Evolutionary conservation across 495 filamentous ascomycete genomes (phyloP).

Genomic region (Daldinia caldariorum): DNA sequence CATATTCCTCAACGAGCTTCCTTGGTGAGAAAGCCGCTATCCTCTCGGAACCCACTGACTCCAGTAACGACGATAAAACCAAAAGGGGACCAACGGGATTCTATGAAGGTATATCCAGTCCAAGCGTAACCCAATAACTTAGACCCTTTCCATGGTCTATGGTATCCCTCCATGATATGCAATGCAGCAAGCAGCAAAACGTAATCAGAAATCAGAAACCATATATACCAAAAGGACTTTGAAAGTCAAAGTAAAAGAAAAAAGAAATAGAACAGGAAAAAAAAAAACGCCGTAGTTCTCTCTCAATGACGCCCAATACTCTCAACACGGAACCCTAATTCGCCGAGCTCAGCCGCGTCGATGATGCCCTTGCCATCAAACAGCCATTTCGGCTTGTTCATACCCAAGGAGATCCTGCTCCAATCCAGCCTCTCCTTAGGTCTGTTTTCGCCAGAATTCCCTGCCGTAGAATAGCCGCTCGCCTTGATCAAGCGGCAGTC

Average conservation of each 20-base stretch:
- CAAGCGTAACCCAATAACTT: not conserved
- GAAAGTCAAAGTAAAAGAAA: conserved; percentile 3
- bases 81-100: not conserved
- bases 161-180: conserved; percentile 10
- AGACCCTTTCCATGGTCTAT: conserved; percentile 1
- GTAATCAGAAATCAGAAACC: conserved; percentile 4
- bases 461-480: conserved; percentile 38
- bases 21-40: conserved; percentile 10
- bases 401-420: conserved; percentile 54
- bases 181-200: no score
- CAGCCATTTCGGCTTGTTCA: conserved; percentile 74
- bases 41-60: not conserved
- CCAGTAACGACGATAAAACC: not conserved
- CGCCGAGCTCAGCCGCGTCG: conserved; percentile 63
- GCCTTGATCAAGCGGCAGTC: conserved; percentile 50
- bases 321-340: conserved; percentile 66
- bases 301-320: conserved; percentile 55
- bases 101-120: conserved; percentile 30
- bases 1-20: not conserved
- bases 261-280: not conserved
- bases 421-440: conserved; percentile 37
- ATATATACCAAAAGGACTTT: not conserved
- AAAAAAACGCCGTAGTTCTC: not conserved
- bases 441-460: conserved; percentile 25
- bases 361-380: conserved; percentile 77